phyloP scores from a whole-genome alignment of 192 early-diverging fungal species.

The Gigaspora rosea region DNA sequence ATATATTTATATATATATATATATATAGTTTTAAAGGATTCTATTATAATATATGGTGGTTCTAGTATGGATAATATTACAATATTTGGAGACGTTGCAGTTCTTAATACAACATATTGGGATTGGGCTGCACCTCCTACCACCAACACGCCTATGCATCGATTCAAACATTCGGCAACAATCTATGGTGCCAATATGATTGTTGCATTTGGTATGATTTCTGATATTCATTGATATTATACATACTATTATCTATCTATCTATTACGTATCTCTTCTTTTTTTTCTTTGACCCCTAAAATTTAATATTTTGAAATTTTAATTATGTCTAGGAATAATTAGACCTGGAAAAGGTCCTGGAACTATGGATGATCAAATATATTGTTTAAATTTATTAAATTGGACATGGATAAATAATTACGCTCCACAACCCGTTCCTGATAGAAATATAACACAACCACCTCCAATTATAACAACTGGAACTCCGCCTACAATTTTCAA shows the following conservation, averaged over 20 bases:
- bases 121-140: constrained; percentile 17
- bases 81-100: constrained; percentile 32
- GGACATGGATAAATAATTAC: constrained; percentile 29
- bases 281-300: neutral
- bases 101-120: constrained; percentile 21
- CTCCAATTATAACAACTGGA: neutral
- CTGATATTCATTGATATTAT: neutral
- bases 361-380: constrained; percentile 32
- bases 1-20: neutral
- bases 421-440: neutral
- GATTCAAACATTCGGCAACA: constrained; percentile 34
- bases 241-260: constrained; percentile 9
- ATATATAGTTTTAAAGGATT: neutral
- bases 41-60: constrained; percentile 36
- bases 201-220: constrained; percentile 21
- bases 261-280: neutral
- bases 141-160: neutral
- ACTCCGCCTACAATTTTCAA: too few species aligned
- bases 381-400: constrained; percentile 27
- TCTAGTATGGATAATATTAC: neutral
- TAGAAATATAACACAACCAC: neutral
- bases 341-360: neutral
- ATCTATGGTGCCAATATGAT: constrained; percentile 33
- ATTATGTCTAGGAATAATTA: neutral
- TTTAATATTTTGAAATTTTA: neutral